phyloP scores from a whole-genome alignment of 1,139 yeast genomes.

The Pichia sp. region DNA sequence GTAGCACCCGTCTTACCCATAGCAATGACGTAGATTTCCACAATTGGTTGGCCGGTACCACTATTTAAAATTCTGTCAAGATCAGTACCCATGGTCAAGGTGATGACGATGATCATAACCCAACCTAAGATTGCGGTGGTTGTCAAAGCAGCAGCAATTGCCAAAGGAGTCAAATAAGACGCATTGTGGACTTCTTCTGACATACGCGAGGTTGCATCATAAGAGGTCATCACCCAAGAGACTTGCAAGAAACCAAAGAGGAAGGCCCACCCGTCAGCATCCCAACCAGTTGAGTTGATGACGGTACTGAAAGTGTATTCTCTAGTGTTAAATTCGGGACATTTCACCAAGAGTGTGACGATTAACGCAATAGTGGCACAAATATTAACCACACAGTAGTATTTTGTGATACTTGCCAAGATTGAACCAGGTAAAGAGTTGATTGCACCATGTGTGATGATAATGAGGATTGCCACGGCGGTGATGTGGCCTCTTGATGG shows the following conservation, averaged over 20 bases:
- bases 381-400: constrained; percentile 37
- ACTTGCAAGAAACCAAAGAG: constrained; percentile 30
- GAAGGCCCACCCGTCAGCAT: constrained; percentile 29
- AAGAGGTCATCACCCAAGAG: constrained; percentile 32
- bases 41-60: constrained; percentile 42
- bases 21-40: constrained; percentile 42
- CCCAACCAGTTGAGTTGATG: constrained; percentile 29
- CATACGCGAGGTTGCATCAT: constrained; percentile 37
- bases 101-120: constrained; percentile 28
- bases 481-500: constrained; percentile 36
- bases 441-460: constrained; percentile 33
- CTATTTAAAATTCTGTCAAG: constrained; percentile 30
- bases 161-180: constrained; percentile 30
- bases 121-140: constrained; percentile 30
- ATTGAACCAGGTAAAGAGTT: constrained; percentile 37
- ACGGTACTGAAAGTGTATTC: constrained; percentile 24
- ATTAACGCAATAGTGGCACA: constrained; percentile 33
- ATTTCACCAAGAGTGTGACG: constrained; percentile 27
- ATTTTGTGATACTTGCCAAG: constrained; percentile 34
- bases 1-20: constrained; percentile 51
- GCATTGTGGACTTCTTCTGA: constrained; percentile 45
- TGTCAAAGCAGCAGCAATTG: constrained; percentile 28
- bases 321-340: constrained; percentile 27
- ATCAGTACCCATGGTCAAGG: constrained; percentile 39
- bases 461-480: constrained; percentile 36